These are phyloP conservation scores for Colletotrichum australisinense DNA, from an alignment of 2,329 filamentous ascomycete species.

Conservation along the genomic window DNA sequence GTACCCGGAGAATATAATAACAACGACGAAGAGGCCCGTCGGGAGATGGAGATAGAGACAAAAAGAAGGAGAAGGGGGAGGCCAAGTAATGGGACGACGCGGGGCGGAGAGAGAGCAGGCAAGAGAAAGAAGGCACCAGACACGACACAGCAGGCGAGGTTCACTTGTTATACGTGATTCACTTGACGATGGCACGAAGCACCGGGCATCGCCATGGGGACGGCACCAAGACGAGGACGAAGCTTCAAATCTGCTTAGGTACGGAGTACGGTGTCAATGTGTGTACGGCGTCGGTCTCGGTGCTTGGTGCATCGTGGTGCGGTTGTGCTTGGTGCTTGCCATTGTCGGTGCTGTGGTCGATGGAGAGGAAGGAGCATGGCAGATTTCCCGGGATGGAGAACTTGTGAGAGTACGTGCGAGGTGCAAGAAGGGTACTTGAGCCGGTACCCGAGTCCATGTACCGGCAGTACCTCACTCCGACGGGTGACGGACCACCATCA, in stretches of 20 bases:
- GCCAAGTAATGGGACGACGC: slow-evolving; percentile 1
- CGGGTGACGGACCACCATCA: slow-evolving; percentile 20
- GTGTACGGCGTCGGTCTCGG: background rate
- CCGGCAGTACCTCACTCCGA: slow-evolving; percentile 10
- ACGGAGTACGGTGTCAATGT: no score
- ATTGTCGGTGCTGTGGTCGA: background rate
- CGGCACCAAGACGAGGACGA: background rate
- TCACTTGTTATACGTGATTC: slow-evolving; percentile 21
- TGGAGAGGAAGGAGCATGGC: background rate
- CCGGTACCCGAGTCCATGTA: slow-evolving; percentile 14
- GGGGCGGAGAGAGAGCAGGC: slow-evolving; percentile 1
- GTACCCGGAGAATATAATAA: background rate
- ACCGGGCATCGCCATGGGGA: background rate
- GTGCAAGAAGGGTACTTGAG: slow-evolving; percentile 9
- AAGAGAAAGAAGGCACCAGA: background rate
- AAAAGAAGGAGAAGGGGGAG: slow-evolving; percentile 17
- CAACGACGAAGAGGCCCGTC: slow-evolving; percentile 2
- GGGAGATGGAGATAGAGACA: slow-evolving; percentile 6
- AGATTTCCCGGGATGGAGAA: background rate
- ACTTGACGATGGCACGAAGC: slow-evolving; percentile 7
- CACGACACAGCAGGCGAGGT: background rate
- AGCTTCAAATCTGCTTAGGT: background rate
- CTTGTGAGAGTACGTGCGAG: slow-evolving; percentile 5
- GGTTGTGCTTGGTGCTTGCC: background rate
- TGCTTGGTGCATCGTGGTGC: background rate